Base-by-base conservation (phyloP, 306 rosid genomes). In the Quercus dentata region DNA sequence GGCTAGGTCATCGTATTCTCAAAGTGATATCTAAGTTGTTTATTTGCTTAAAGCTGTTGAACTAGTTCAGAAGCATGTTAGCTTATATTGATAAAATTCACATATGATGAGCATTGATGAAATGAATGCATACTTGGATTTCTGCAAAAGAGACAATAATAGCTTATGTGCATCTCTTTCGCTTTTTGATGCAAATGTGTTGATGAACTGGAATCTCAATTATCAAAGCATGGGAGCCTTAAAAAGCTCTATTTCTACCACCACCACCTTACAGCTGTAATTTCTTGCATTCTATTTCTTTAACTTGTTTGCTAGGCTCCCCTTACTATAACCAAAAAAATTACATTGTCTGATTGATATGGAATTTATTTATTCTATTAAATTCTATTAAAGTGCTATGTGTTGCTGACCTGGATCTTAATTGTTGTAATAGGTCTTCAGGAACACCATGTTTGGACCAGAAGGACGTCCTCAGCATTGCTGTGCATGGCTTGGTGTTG, bases 391-490 rank as follows among this genome's bases (percentile, higher is more conserved):
- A 74, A 76, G 31, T 72, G 71, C 15, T 78, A 49, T 23, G 51
- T 79, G 1, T 68, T 64, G 9, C 18, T 73, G 59, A 76, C 65
- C 28, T 25, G 23, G 71, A 79, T 57, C 77, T 83, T 79, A 49
- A 68, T 80, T 83, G 76, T 82, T 74, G 23, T 46, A 23, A 74
- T 52, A 95, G 99, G 98, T 95, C 67, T 95, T 95, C 79, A 93
- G 99, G 82, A 95, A 95, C 87, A 95, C 99, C 46, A 95, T 95
- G 98, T 95, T 95, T 88, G 99, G 99, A 75, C 98, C 99, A 27
- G 99, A 95, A 89, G 99, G 99, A 51, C 97, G 98, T 79, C 99
- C 99, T 74, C 98, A 95, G 56, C 99, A 95, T 88, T 95, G 99
- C 71, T 95, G 99, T 88, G 97, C 99, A 59, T 95, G 99, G 99